phyloP scores from a whole-genome alignment of 2,329 filamentous ascomycete genomes.

The Ophiocordyceps polyrhachis-furcata region DNA sequence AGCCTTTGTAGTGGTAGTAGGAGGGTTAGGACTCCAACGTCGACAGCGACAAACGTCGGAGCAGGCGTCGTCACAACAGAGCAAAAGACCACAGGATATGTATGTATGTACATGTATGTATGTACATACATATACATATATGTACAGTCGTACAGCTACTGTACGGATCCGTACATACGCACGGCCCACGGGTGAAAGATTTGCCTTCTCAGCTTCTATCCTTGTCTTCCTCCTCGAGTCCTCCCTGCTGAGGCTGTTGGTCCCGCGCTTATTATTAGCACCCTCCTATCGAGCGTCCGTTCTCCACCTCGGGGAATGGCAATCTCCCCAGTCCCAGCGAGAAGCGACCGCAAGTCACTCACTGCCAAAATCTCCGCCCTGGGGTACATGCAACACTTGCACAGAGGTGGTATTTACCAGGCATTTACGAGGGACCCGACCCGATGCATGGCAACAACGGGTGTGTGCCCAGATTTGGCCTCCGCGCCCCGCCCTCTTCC shows the following conservation, averaged over 20 bases:
- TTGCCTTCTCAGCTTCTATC: no score
- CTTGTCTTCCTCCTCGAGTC: neutral
- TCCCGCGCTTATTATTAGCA: neutral
- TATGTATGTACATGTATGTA: no score
- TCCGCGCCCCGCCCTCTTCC: neutral
- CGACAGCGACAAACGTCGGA: no score
- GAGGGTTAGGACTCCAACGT: no score
- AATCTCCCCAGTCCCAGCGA: neutral
- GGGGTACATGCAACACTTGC: neutral
- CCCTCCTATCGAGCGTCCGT: neutral
- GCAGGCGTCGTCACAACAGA: no score
- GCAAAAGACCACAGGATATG: no score
- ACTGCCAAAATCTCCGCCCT: neutral
- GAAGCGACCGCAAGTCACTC: slow-evolving; percentile 1
- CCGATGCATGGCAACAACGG: neutral
- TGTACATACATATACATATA: no score
- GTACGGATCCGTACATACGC: no score
- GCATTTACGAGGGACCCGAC: neutral
- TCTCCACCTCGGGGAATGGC: neutral
- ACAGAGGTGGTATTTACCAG: no score
- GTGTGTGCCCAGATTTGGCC: slow-evolving; percentile 1
- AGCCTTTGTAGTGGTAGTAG: no score
- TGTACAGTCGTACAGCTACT: no score
- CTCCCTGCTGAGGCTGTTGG: neutral
- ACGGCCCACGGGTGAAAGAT: no score